Base-by-base conservation (phyloP, 768 basidiomycete species). In the Boletales sp. region DNA sequence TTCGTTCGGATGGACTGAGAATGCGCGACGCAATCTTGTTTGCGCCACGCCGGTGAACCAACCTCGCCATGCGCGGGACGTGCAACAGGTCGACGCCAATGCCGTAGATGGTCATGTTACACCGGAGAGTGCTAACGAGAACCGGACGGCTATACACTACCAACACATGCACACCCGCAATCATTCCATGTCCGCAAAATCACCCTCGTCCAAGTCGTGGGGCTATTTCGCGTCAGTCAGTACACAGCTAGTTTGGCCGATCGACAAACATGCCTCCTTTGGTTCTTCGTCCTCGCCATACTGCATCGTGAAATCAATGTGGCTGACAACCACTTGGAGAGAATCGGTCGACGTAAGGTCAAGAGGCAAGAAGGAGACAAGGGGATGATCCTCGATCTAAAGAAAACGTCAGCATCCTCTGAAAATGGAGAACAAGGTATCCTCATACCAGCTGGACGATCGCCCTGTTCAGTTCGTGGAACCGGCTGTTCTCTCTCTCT, bases 211-310 rank as follows among this genome's bases (percentile, higher is more conserved):
- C 68, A 97, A 74, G 68, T 97, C 93, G 64, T 82, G 89, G 12
- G 94, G 94, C 87, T 94, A 58, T 57, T 35, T 39, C 28, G 25
- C 63, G 55, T 53, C 42, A 18, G 35, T 53, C 42, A 61, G 45
- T 49, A 41, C 43, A n/a, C 3, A 21, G 34, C 48, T 3, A 4
- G 43, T 36, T 37, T 28, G 25, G 48, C 13, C 31, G 38, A 42
- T 49, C 31, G 49, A 44, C 17, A 34, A 18, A 54, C 75, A 50
- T 61, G 88, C 90, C 82, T 91, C 91, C 75, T 87, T 93, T 14
- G 95, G 94, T 64, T 99, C 95, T 66, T 99, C 95, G 51, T 94
- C 92, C 72, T 98, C 95, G 32, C 95, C 95, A 61, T 96, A 99
- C 66, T 99, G 96, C 84, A 99, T 94, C 50, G 92, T 88, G 60